Conservation (phyloP, 257 asterid species). For the Apocynum venetum region DNA sequence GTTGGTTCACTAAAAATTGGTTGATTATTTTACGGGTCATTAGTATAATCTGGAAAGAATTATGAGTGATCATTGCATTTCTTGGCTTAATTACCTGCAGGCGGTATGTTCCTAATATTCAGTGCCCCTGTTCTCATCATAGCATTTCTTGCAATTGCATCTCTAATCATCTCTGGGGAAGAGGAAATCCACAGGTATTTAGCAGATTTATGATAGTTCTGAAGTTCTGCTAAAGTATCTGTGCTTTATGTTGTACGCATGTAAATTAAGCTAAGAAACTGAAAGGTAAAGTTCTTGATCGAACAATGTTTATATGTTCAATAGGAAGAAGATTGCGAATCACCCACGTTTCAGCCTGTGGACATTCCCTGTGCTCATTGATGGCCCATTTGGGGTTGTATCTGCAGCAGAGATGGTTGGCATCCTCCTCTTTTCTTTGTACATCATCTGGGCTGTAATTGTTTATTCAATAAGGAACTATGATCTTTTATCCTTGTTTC, state of each 20-base stretch:
- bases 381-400: conserved; percentile 88
- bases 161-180: conserved; percentile 44
- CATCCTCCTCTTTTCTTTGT: conserved; percentile 41
- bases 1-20: conserved; percentile 23
- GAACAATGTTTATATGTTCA: background rate
- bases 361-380: conserved; percentile 81
- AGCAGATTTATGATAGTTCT: background rate
- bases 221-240: background rate
- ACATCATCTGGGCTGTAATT: conserved; percentile 56
- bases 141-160: conserved; percentile 54
- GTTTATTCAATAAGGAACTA: conserved; percentile 36
- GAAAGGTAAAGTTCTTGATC: background rate
- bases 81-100: conserved; percentile 29
- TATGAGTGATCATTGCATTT: conserved; percentile 4
- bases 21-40: background rate
- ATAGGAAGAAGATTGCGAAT: conserved; percentile 36
- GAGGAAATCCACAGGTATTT: conserved; percentile 41
- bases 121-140: conserved; percentile 66
- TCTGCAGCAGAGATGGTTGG: conserved; percentile 85
- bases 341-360: conserved; percentile 51
- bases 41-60: background rate
- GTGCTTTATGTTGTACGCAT: background rate
- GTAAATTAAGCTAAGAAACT: background rate
- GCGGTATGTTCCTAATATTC: conserved; percentile 45
- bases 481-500: conserved; percentile 24